Evolutionary conservation across 2,329 filamentous ascomycete genomes (phyloP).

Genomic region (Monosporascus cannonballus): DNA sequence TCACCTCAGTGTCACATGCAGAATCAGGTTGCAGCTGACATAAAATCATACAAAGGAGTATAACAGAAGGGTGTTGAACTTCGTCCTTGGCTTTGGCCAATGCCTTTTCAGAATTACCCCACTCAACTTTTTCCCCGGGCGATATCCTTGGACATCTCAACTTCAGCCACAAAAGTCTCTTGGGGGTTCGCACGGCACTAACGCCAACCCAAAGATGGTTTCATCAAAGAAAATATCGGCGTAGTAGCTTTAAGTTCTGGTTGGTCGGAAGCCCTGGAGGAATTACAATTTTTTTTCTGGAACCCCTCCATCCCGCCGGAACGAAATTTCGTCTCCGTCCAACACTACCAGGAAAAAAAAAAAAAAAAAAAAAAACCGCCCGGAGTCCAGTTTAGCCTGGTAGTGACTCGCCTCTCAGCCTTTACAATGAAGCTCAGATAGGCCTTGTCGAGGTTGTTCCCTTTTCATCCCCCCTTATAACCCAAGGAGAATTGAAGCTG

Average conservation of each 20-base stretch:
- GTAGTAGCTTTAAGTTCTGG: no score
- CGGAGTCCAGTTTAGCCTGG: not conserved
- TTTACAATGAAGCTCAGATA: not conserved
- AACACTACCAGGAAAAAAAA: not conserved
- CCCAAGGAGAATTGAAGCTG: not conserved
- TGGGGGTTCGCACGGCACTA: no score
- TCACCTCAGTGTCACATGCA: no score
- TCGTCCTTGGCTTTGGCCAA: not conserved
- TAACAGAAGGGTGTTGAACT: no score
- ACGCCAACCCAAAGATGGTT: no score
- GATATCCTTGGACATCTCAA: not conserved
- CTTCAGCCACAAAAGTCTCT: not conserved
- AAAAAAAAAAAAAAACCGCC: no score
- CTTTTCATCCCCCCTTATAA: not conserved
- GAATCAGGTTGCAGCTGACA: no score
- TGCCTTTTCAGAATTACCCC: not conserved
- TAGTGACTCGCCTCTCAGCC: not conserved
- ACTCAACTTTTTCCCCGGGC: not conserved
- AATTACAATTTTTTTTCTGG: not conserved
- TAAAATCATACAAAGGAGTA: no score
- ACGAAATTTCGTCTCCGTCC: not conserved
- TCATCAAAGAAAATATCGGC: no score
- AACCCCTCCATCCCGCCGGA: no score
- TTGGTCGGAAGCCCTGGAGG: no score
- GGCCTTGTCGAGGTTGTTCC: not conserved